Conservation (phyloP, 106 monocot species). For the Phalaenopsis aphrodite region DNA sequence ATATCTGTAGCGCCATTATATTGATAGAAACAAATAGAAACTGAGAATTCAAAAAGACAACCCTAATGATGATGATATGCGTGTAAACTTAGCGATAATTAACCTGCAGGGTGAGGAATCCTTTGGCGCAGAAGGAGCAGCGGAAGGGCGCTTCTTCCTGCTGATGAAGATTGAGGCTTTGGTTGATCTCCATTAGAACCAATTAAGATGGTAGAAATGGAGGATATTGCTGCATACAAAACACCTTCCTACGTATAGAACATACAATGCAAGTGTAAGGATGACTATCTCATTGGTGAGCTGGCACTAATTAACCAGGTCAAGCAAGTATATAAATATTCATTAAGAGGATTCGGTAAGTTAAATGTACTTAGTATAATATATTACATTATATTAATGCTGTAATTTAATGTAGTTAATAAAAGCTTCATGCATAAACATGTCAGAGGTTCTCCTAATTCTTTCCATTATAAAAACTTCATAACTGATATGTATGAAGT, state of each 20-base stretch:
- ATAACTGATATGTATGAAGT: no score
- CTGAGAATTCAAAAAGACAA: no score
- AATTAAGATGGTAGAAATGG: not conserved
- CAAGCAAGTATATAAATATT: no score
- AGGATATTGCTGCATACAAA: not conserved
- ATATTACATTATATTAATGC: not conserved
- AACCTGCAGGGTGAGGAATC: slow-evolving; percentile 2
- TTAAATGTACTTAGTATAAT: not conserved
- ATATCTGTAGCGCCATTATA: no score
- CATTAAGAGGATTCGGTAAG: no score
- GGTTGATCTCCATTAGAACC: not conserved
- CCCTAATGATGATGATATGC: no score
- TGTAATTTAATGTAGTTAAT: not conserved
- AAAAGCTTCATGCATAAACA: not conserved
- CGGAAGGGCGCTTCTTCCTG: not conserved
- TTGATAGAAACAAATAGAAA: no score
- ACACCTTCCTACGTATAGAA: not conserved
- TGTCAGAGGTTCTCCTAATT: no score
- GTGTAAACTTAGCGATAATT: no score
- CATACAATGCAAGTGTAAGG: not conserved
- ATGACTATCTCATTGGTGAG: not conserved
- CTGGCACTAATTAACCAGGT: not conserved
- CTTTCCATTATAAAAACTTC: no score
- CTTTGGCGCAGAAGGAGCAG: slow-evolving; percentile 6
- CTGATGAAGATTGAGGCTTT: not conserved